phyloP scores from a whole-genome alignment of 169 alveolate species.

The Eimeria brunetti region DNA sequence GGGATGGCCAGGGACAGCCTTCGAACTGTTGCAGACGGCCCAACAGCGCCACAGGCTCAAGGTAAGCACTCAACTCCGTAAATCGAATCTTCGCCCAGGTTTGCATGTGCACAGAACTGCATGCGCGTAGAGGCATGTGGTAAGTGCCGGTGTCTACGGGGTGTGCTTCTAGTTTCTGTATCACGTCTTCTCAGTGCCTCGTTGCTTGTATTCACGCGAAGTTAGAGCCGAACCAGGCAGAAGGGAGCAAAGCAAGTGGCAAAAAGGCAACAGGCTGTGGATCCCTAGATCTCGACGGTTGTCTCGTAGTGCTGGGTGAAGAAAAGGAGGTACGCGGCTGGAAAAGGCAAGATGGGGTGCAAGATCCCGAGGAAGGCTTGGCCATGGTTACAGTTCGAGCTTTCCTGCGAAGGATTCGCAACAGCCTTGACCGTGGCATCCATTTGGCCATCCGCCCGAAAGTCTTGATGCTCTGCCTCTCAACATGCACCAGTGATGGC shows the following conservation, averaged over 20 bases:
- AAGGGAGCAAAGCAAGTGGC: not conserved
- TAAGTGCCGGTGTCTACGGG: not conserved
- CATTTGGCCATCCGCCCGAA: conserved; percentile 55
- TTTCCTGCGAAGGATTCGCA: conserved; percentile 49
- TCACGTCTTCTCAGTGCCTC: conserved; percentile 39
- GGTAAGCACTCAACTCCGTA: conserved; percentile 4
- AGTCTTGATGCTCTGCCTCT: conserved; percentile 56
- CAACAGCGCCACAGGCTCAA: conserved; percentile 22
- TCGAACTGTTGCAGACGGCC: conserved; percentile 17
- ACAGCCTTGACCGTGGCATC: conserved; percentile 58
- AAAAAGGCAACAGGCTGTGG: not conserved
- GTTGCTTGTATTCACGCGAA: conserved; percentile 55
- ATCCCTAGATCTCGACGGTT: not conserved
- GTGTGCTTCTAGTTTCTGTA: not conserved
- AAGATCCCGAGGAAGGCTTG: not conserved
- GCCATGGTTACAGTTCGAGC: conserved; percentile 38
- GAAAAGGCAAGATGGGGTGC: conserved; percentile 27
- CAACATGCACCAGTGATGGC: conserved; percentile 12
- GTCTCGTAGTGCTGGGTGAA: conserved; percentile 27
- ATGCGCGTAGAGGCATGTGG: not conserved
- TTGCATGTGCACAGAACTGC: not conserved
- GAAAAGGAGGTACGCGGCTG: conserved; percentile 14
- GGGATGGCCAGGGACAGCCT: conserved; percentile 39
- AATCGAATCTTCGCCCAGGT: too few relatives aligned
- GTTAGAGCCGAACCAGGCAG: conserved; percentile 15